Base-by-base conservation (phyloP, 768 basidiomycete species). In the Amanita muscaria region DNA sequence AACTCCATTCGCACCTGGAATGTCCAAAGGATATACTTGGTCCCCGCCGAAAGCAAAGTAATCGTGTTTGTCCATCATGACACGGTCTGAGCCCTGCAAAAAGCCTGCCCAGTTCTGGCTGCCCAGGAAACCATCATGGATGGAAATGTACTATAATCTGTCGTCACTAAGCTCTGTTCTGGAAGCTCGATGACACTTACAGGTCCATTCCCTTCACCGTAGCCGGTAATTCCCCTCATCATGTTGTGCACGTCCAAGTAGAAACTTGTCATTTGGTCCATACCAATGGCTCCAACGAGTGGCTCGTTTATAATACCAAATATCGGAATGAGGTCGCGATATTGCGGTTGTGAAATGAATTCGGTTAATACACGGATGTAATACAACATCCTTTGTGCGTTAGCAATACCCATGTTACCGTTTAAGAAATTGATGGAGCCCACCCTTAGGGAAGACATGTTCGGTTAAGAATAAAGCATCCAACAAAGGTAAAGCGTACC, bases 391-490 rank as follows among this genome's bases (percentile, higher is more conserved):
- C 89, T 72, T 60, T 91, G 73, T 8, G 85, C 90, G 56, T 92
- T 92, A 35, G 88, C 87, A 38, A 89, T 53, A 12, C 89, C 89
- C 88, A 91, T 91, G 43, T 80, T 77, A 14, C 82, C 80, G 44
- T 68, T 61, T 50, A 84, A 49, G 49, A 80, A 75, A 55, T 87
- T 85, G 56, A 84, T 61, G 18, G 63, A 55, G 1, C 77, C 76
- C 22, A 63, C 42, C 51, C 66, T 65, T 24, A 35, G 23, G 19
- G 22, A 36, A 18, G 31, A 27, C 2, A 30, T 33, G 38, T 40
- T 27, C 22, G 44, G 21, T 21, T 18, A 16, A 23, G n/a, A 12
- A 56, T n/a, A 16, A 9, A 21, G 15, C 3, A n/a, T 7, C 8
- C 4, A 39, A 14, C 4, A 36, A 18, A 18, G 38, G 1, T 15